phyloP scores from a whole-genome alignment of 441 rosid species.

The Populus hybrid region DNA sequence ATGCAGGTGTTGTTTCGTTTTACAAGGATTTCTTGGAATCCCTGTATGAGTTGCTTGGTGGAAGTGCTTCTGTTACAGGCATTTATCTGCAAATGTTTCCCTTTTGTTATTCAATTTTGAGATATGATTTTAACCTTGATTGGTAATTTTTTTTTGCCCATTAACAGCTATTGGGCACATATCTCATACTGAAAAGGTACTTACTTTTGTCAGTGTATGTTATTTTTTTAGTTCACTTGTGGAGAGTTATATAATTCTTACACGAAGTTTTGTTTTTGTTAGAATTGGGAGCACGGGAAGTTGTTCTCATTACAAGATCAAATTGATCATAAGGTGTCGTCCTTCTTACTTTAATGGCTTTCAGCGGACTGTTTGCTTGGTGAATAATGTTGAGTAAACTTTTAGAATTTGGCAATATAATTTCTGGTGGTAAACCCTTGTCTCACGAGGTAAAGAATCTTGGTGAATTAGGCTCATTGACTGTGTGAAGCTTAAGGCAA shows the following conservation, averaged over 20 bases:
- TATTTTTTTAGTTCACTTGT: background rate
- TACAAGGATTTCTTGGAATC: conserved; percentile 80
- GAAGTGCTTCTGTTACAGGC: conserved; percentile 61
- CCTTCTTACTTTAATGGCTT: conserved; percentile 10
- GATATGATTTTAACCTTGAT: conserved; percentile 16
- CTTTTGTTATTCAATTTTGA: background rate
- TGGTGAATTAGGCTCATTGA: background rate
- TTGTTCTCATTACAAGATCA: conserved; percentile 78
- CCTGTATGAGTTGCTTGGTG: conserved; percentile 54
- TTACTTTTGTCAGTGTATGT: background rate
- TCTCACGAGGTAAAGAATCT: background rate
- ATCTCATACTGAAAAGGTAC: conserved; percentile 73
- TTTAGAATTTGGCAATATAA: background rate
- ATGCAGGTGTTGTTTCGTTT: conserved; percentile 59
- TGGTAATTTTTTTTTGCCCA: conserved; percentile 9
- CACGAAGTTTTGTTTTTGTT: conserved; percentile 3
- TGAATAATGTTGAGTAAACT: background rate
- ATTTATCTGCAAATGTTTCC: background rate
- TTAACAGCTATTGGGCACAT: conserved; percentile 68
- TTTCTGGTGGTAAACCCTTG: background rate
- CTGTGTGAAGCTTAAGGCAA: background rate
- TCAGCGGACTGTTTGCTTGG: background rate
- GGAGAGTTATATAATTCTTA: background rate
- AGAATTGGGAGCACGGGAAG: conserved; percentile 50
- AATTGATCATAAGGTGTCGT: conserved; percentile 71